Conservation (phyloP, 2,329 filamentous ascomycete species). For the Epichloe elymi region DNA sequence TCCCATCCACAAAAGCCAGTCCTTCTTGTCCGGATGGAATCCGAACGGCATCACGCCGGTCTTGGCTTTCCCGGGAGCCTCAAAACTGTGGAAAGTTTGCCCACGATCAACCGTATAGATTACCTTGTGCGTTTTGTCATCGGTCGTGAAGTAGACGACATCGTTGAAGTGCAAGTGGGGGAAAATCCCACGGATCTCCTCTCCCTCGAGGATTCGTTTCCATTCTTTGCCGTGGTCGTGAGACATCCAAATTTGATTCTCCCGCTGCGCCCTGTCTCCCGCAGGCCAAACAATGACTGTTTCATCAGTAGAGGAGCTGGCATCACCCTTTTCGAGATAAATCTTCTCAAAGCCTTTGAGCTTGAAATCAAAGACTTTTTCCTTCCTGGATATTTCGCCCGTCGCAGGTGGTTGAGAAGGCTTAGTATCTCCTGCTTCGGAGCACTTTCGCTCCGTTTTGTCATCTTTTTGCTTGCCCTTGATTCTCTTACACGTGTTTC, state of each 20-base stretch:
- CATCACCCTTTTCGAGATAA: slow-evolving; percentile 69
- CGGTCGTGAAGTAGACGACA: slow-evolving; percentile 73
- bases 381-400: slow-evolving; percentile 51
- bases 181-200: slow-evolving; percentile 57
- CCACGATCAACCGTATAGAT: slow-evolving; percentile 76
- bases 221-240: slow-evolving; percentile 83
- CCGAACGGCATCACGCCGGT: slow-evolving; percentile 35
- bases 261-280: slow-evolving; percentile 21
- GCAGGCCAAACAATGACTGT: slow-evolving; percentile 46
- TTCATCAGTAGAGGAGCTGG: slow-evolving; percentile 55
- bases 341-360: slow-evolving; percentile 39
- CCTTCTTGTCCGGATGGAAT: slow-evolving; percentile 75
- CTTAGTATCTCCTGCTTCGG: slow-evolving; percentile 36
- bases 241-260: slow-evolving; percentile 56
- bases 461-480: slow-evolving; percentile 54
- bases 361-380: slow-evolving; percentile 49
- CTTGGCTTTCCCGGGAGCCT: slow-evolving; percentile 44
- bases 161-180: slow-evolving; percentile 75
- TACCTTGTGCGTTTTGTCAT: slow-evolving; percentile 37
- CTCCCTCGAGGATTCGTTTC: slow-evolving; percentile 54
- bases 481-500: slow-evolving; percentile 55
- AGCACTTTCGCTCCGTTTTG: slow-evolving; percentile 63
- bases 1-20: slow-evolving; percentile 90
- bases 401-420: slow-evolving; percentile 38
- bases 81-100: slow-evolving; percentile 57